A percentile compares a stretch with the other conserved stretches of the same genome.
Conservation (phyloP, 345 rosid species). For the Cardamine chenopodiifolia region DNA sequence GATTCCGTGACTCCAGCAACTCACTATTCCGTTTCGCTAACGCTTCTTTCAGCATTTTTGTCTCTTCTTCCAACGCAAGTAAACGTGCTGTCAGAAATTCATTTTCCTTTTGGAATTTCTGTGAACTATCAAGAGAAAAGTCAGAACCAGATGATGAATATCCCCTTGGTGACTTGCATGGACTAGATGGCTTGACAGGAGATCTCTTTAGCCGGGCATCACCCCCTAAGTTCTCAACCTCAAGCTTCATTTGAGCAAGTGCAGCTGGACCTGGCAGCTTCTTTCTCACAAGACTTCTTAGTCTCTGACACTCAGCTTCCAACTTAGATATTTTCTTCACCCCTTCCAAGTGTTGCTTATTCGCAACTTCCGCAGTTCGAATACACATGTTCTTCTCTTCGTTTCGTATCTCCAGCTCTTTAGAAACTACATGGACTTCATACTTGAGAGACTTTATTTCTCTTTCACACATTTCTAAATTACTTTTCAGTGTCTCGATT, state of each 20-base stretch:
- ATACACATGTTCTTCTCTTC: slow-evolving; percentile 97
- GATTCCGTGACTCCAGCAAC: slow-evolving; percentile 80
- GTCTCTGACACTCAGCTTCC: slow-evolving; percentile 92
- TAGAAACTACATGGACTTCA: slow-evolving; percentile 71
- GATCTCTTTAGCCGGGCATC: slow-evolving; percentile 71
- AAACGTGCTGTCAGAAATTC: slow-evolving; percentile 81
- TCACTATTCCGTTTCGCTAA: slow-evolving; percentile 89
- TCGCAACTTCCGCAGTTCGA: slow-evolving; percentile 88
- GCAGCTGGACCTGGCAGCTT: slow-evolving; percentile 99
- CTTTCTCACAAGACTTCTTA: slow-evolving; percentile 89
- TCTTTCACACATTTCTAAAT: slow-evolving; percentile 78
- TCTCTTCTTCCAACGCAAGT: slow-evolving; percentile 89
- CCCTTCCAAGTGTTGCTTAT: slow-evolving; percentile 90
- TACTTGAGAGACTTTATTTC: slow-evolving; percentile 83
- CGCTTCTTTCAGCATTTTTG: slow-evolving; percentile 96
- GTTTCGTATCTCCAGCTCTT: slow-evolving; percentile 90
- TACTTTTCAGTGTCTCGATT: slow-evolving; percentile 73
- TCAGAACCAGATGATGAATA: slow-evolving; percentile 50
- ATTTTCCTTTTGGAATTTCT: slow-evolving; percentile 75
- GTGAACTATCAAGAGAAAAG: slow-evolving; percentile 64
- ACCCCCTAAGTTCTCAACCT: slow-evolving; percentile 90
- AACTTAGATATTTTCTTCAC: slow-evolving; percentile 87
- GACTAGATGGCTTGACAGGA: slow-evolving; percentile 62
- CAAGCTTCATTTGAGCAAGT: slow-evolving; percentile 95
- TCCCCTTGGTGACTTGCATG: slow-evolving; percentile 54